These are phyloP conservation scores for Bromus sterilis DNA, from an alignment of 176 grass and related monocot genomes.

Conservation along the genomic window DNA sequence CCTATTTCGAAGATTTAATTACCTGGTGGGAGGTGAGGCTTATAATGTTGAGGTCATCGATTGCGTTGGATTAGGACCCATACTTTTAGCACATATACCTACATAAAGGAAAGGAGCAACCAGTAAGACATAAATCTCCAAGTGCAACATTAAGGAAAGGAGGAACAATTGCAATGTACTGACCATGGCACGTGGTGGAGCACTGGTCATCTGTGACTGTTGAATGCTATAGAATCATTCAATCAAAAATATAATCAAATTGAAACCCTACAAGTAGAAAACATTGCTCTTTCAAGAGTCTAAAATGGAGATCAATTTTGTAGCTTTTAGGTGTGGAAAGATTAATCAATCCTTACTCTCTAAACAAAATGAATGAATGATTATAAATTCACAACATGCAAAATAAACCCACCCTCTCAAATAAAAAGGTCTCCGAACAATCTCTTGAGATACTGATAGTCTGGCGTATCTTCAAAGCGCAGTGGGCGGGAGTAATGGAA, in stretches of 20 bases:
- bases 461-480: no score
- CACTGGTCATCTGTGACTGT: constrained; percentile 65
- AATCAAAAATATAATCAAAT: constrained; percentile 96
- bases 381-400: no score
- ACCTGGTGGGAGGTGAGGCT: no score
- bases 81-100: no score
- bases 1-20: no score
- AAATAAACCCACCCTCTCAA: constrained; percentile 52
- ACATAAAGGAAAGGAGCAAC: background rate
- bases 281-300: background rate
- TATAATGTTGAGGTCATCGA: no score
- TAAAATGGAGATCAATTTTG: no score
- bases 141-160: background rate
- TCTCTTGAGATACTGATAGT: constrained; percentile 84
- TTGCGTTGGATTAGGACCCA: no score
- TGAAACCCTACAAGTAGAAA: constrained; percentile 59
- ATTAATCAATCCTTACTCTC: no score
- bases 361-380: no score
- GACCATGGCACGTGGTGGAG: constrained; percentile 55
- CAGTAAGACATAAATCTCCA: background rate
- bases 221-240: constrained; percentile 88
- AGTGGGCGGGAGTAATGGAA: constrained; percentile 91
- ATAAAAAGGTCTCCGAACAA: constrained; percentile 85
- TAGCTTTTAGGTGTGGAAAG: no score
- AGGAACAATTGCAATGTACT: constrained; percentile 12